Base-by-base conservation (phyloP, 179 eudicot genomes). In the Gypsophila paniculata region DNA sequence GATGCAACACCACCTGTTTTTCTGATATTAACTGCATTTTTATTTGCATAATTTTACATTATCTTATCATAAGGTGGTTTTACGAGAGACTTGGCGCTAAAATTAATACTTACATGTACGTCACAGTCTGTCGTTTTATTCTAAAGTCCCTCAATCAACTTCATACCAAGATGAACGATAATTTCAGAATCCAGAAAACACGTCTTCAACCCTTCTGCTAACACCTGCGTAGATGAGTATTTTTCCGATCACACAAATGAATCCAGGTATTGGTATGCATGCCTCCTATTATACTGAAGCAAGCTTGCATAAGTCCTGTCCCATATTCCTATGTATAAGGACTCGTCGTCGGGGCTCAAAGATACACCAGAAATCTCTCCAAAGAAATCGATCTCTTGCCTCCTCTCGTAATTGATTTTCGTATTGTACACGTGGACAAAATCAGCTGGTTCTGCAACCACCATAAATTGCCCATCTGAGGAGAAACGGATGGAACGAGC, bases 231-330 rank as follows among this genome's bases (percentile, higher is more conserved):
- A 49, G 38, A 32, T 18, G 34, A 1, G 19, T 21, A 18, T 64
- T 51, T 71, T 8, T 10, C 70, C 22, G 22, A 22, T 75, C 76
- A 83, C 74, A 85, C 29, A 46, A 80, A 78, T 17, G 91, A 86
- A 82, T 90, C 97, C 60, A 90, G 87, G 82, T 91, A 90, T 18
- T 77, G 79, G 49, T 84, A 90, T 0, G 75, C 34, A 26, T 83
- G 89, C 63, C 76, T 84, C 73, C 82, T 80, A 65, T 88, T 87
- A 72, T 77, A 91, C 82, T 90, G 89, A 29, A 91, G 81, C 82
- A 91, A 70, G 86, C 97, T 91, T 1, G 90, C 96, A 15, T 91
- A 91, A 12, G 96, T 91, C 73, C 97, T 83, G 80, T 91, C 97
- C 97, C 96, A 91, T 64, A 91, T 73, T 57, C 97, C 97, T 25